Evolutionary conservation across 305 asterid species (phyloP).

Genomic region (Caryopteris hybrid): DNA sequence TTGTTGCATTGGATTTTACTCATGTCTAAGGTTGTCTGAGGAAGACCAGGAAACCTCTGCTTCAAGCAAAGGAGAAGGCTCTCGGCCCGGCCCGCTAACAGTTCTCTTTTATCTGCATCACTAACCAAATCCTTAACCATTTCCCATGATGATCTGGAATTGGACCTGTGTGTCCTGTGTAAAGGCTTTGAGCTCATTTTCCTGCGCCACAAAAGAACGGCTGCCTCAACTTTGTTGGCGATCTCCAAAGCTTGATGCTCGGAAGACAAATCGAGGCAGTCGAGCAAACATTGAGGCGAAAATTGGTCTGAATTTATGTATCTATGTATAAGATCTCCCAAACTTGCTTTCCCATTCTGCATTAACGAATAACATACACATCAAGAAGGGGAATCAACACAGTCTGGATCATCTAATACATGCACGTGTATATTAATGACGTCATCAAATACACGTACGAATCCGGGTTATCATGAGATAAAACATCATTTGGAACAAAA

Average conservation of each 20-base stretch:
- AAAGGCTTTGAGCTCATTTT: slow-evolving; percentile 39
- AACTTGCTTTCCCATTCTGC: slow-evolving; percentile 66
- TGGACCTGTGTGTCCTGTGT: slow-evolving; percentile 36
- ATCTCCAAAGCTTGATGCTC: slow-evolving; percentile 73
- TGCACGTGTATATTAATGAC: not conserved
- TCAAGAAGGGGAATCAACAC: too few relatives aligned
- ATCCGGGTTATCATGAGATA: too few relatives aligned
- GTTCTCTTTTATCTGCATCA: slow-evolving; percentile 61
- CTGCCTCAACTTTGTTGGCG: slow-evolving; percentile 71
- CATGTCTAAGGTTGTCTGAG: slow-evolving; percentile 75
- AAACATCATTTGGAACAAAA: too few relatives aligned
- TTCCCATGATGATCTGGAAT: slow-evolving; percentile 76
- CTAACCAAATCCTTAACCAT: slow-evolving; percentile 64
- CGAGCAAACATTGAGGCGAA: slow-evolving; percentile 70
- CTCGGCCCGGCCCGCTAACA: slow-evolving; percentile 64
- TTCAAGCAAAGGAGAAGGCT: slow-evolving; percentile 63
- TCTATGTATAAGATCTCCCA: slow-evolving; percentile 67
- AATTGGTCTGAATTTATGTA: slow-evolving; percentile 59
- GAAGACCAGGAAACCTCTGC: slow-evolving; percentile 69
- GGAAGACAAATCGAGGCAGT: slow-evolving; percentile 69
- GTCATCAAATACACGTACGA: not conserved
- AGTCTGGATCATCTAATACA: too few relatives aligned
- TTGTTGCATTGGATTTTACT: slow-evolving; percentile 74
- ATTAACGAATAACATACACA: not conserved
- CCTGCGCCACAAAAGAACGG: slow-evolving; percentile 54